Conservation (phyloP, 2,329 filamentous ascomycete genomes). For the Phaeoacremonium minimum region DNA sequence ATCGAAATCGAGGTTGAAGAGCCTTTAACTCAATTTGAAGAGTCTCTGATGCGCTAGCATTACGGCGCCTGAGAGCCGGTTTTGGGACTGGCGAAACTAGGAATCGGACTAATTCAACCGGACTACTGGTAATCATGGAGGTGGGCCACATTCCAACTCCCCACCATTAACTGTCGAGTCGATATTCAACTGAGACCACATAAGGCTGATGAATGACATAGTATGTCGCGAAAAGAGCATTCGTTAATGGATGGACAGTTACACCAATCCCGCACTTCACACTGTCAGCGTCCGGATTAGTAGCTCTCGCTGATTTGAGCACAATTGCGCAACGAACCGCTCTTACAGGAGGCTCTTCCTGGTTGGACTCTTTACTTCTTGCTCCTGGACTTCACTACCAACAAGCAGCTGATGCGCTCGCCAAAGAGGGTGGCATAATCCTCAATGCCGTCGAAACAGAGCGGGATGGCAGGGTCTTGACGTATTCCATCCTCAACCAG, state of each 20-base stretch:
- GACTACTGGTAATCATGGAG: too few relatives aligned
- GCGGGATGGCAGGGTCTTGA: conserved; percentile 19
- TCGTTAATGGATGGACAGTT: conserved; percentile 28
- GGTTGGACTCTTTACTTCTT: conserved; percentile 52
- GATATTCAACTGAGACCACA: too few relatives aligned
- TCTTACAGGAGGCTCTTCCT: conserved; percentile 50
- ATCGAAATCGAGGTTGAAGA: too few relatives aligned
- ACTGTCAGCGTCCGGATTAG: conserved; percentile 9
- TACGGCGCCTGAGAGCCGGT: too few relatives aligned
- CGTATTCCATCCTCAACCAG: conserved; percentile 38
- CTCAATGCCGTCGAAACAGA: conserved; percentile 31
- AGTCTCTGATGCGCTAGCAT: too few relatives aligned
- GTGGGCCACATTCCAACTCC: too few relatives aligned
- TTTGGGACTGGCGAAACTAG: too few relatives aligned
- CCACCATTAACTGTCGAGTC: too few relatives aligned
- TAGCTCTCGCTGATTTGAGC: conserved; percentile 52
- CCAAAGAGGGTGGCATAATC: conserved; percentile 34
- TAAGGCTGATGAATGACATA: too few relatives aligned
- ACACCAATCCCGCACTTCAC: conserved; percentile 34
- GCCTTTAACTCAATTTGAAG: too few relatives aligned
- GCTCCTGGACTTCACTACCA: conserved; percentile 59
- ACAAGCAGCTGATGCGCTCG: conserved; percentile 48
- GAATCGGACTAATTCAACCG: too few relatives aligned
- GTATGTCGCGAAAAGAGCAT: conserved; percentile 26
- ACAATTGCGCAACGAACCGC: conserved; percentile 52